Conservation (phyloP, 495 filamentous ascomycete genomes). For the Lepraria neglecta region DNA sequence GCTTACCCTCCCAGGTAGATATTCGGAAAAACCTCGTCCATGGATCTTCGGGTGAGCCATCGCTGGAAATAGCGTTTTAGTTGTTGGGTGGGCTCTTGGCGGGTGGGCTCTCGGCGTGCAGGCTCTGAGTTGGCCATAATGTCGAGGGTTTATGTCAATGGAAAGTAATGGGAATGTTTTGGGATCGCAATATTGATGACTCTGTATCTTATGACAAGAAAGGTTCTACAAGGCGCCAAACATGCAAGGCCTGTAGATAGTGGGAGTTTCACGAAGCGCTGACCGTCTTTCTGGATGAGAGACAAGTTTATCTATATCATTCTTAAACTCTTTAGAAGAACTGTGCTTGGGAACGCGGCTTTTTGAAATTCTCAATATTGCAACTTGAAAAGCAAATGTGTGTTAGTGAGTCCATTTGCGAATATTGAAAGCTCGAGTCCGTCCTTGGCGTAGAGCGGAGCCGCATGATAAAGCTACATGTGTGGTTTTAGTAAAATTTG, state of each 20-base stretch:
- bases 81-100: neutral
- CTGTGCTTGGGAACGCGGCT: neutral
- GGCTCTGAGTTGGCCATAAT: neutral
- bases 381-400: no score
- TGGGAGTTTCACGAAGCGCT: neutral
- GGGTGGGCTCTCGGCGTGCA: neutral
- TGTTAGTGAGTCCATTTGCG: no score
- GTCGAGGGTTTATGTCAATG: no score
- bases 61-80: slow-evolving; percentile 9
- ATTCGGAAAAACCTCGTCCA: slow-evolving; percentile 5
- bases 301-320: neutral
- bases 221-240: neutral
- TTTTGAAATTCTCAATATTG: no score
- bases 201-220: no score
- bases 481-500: no score
- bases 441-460: no score
- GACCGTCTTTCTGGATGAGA: neutral
- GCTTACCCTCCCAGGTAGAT: slow-evolving; percentile 4
- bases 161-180: no score
- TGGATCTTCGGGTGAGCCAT: slow-evolving; percentile 4
- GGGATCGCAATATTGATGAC: no score
- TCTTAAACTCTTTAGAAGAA: neutral
- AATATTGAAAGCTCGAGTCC: no score
- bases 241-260: neutral
- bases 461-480: no score